Base-by-base conservation (phyloP, 1,284 basidiomycete species). In the Phlebopus sp. region DNA sequence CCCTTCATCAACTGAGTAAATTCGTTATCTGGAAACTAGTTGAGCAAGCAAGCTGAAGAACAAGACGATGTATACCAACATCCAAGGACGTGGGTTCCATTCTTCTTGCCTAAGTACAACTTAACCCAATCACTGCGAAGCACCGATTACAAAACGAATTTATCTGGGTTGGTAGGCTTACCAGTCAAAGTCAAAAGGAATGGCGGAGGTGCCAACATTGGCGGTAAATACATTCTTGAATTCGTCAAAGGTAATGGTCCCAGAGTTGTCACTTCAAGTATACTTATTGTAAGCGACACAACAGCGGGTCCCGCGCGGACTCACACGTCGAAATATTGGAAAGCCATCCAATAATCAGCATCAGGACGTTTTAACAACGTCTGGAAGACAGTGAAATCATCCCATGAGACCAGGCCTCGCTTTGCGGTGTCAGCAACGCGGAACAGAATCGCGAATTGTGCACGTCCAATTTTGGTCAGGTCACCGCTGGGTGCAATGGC, bases 1-100 rank as follows among this genome's bases (percentile, higher is more conserved):
- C 92, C 94, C 70, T 96, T 97, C 92, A 97, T 96, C 54, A 97
- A 73, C 71, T 92, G 91, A 30, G 92, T 96, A 71, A 97, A 97
- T 70, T 97, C 93, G 65, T 89, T 87, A 72, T 93, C 90, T 93
- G 55, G 21, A 34, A 46, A 38, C 5, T 17, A 36, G 47, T 49
- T 40, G 54, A 46, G 34, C 18, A 39, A 38, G 19, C 17, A 39
- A 38, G 19, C 17, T 15, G 37, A 35, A 37, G 7, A n/a, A 14
- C 13, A 58, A 50, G 47, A 46, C 37, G 44, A 31, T 34, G 42
- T 44, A 41, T 29, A 77, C 86, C 63, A 64, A 92, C 93, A 97
- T 69, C 92, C 93, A 46, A 97, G 77, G 50, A 96, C 91, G 66
- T 95, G 92, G 37, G 84, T 74, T 44, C 88, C 91, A 56, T 91